Conservation (phyloP, 2,329 filamentous ascomycete species). For the Aspergillus texensis region DNA sequence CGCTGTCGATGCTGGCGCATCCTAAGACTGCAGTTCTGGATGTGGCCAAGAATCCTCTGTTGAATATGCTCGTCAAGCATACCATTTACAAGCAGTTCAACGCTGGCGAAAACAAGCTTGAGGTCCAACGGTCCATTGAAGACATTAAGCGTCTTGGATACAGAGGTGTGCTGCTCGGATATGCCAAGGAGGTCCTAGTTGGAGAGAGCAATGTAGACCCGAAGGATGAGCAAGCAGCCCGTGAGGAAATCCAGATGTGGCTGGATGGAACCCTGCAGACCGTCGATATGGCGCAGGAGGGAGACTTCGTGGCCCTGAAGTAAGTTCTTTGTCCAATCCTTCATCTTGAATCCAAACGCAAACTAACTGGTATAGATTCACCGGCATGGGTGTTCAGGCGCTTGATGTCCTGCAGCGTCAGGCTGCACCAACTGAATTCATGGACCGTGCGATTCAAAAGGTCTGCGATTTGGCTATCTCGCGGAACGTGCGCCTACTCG, state of each 20-base stretch:
- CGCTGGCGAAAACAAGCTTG: slow-evolving; percentile 53
- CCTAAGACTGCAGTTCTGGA: slow-evolving; percentile 50
- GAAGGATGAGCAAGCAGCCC: slow-evolving; percentile 33
- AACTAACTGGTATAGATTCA: slow-evolving; percentile 39
- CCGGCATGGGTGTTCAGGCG: slow-evolving; percentile 51
- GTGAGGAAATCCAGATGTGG: slow-evolving; percentile 48
- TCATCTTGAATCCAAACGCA: neutral
- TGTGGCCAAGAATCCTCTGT: slow-evolving; percentile 51
- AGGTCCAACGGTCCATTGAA: slow-evolving; percentile 50
- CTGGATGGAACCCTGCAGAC: slow-evolving; percentile 57
- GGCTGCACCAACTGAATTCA: slow-evolving; percentile 42
- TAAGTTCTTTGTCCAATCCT: slow-evolving; percentile 31
- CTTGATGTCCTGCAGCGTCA: slow-evolving; percentile 45
- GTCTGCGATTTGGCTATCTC: slow-evolving; percentile 48
- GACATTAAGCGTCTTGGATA: slow-evolving; percentile 54
- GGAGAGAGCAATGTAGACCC: slow-evolving; percentile 35
- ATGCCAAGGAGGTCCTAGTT: slow-evolving; percentile 60
- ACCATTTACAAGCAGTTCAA: slow-evolving; percentile 61
- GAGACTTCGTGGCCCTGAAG: slow-evolving; percentile 57
- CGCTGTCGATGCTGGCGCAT: slow-evolving; percentile 62
- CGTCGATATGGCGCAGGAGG: slow-evolving; percentile 54
- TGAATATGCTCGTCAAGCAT: slow-evolving; percentile 49
- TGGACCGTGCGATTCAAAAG: slow-evolving; percentile 46
- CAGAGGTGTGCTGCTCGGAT: slow-evolving; percentile 56
- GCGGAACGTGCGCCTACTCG: slow-evolving; percentile 50